Evolutionary conservation across 2,329 filamentous ascomycete species (phyloP), one percentile per base, ranked within the genome.

Genomic region (Colletotrichum gloeosporioides): DNA sequence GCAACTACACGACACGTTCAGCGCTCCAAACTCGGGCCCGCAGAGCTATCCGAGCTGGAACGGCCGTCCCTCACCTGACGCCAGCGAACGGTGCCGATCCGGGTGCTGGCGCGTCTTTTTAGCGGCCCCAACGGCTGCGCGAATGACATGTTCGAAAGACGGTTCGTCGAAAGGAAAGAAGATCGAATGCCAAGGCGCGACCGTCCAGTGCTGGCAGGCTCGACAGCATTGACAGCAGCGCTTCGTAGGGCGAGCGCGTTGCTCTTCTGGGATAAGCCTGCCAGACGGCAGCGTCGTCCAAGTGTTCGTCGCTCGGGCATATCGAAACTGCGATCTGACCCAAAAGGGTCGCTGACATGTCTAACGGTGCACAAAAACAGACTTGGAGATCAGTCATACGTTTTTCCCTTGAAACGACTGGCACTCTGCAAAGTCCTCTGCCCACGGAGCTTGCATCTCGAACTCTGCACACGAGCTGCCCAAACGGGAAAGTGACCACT

Each of bases 241-340:
- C 15, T 49, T 34, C 25, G 55, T 53, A 62, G 67, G 32, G 32
- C 25, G 39, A 53, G 8, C 18, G 34, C 12, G 36, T 66, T 29
- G 36, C 68, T 63, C 27, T 34, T 34, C 27, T 53, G 27, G 68
- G 57, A 34, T 53, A 32, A 15, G 25, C 55, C 68, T 67, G 36
- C 36, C 18, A 69, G 22, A 8, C n/a, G 63, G 32, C 69, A 61
- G n/a, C 62, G 36, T 27, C 36, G 64, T 53, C 44, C 34, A 69
- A 64, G 73, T 36, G 64, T 69, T 73, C 57, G 29, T 69, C 74
- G 71, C 70, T 76, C 66, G 71, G 70, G 49, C 65, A 27, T 16
- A 57, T 66, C 65, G 74, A 76, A 69, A 73, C 70, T 44, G 59
- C 57, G 59, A 64, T 32, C 55, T 76, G 70, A 59, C 57, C 69